Base-by-base conservation (phyloP, 2,329 filamentous ascomycete genomes). In the Phaeosphaeria sp. region DNA sequence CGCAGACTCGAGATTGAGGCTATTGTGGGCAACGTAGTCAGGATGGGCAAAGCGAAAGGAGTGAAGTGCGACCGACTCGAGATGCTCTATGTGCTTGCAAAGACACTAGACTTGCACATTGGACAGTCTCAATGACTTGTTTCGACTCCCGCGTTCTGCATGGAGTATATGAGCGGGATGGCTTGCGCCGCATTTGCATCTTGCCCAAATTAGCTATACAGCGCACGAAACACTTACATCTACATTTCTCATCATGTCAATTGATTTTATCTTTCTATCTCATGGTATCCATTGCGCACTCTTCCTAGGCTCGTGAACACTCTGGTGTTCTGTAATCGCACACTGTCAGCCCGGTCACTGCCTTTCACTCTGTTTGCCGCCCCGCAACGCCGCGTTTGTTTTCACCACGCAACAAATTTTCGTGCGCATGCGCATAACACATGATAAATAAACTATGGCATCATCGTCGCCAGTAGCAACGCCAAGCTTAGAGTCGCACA, bases 1-100 rank as follows among this genome's bases (percentile, higher is more conserved):
- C 71, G 80, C 22, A 68, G 73, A 6, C 80, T 82, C 69, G 82
- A 84, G 63, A 78, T 83, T 2, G 82, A 84, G 57, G 81, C 81
- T 0, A 83, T 85, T 51, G 59, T 84, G 7, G 82, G 82, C 1
- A 82, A 82, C 60, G 67, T 77, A 0, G 72, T 84, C 5, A 71
- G 76, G 45, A 65, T 81, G 56, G 82, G 76, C 1, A 73, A 74
- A 61, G 67, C 72, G 40, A 73, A 78, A 51, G 77, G 74, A 0
- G 74, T 84, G 1, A 47, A 65, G 1, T 79, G 79, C 52, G 77
- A 78, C 6, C 74, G 78, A 53, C 57, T 84, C 55, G 76, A 80
- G 55, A 75, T 77, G 24, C 61, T 84, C 4, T 84, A 84, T 71
- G 72, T 78, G 5, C 63, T 84, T 39, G 65, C 74, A 1, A 82